A percentile compares a stretch with the other conserved stretches of the same genome.
These are phyloP conservation scores for Heterococcus sp. DNA, from an alignment of 108 stramenopile genomes.

Conservation along the genomic window DNA sequence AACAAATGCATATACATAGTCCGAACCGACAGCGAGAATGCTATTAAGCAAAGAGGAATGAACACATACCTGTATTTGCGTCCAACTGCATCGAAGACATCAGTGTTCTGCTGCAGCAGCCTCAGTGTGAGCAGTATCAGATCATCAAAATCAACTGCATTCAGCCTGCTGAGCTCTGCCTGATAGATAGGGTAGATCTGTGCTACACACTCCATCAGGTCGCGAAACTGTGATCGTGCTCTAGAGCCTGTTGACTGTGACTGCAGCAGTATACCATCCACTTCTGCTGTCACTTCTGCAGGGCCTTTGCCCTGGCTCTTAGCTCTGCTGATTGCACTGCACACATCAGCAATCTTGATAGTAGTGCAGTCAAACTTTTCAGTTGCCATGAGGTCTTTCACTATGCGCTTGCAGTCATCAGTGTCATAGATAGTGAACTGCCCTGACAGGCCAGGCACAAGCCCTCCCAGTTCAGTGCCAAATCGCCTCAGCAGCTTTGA, in stretches of 20 bases:
- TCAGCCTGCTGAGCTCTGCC: conserved; percentile 61
- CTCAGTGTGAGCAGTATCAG: conserved; percentile 73
- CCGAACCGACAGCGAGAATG: background rate
- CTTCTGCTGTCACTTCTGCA: conserved; percentile 6
- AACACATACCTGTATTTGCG: background rate
- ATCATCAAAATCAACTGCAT: conserved; percentile 86
- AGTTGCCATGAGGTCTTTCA: conserved; percentile 10
- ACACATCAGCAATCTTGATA: background rate
- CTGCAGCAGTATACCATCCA: no score
- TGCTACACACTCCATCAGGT: no score
- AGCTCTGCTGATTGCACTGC: conserved; percentile 5
- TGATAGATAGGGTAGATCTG: conserved; percentile 67
- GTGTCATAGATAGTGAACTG: conserved; percentile 30
- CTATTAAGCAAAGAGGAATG: background rate
- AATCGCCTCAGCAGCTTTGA: conserved; percentile 13
- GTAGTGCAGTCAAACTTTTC: background rate
- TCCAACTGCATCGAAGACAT: background rate
- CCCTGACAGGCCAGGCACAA: conserved; percentile 14
- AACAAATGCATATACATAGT: background rate
- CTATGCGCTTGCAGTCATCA: conserved; percentile 14
- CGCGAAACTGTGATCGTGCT: no score
- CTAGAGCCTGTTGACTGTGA: no score
- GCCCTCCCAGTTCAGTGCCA: conserved; percentile 8
- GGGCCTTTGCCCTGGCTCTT: conserved; percentile 37
- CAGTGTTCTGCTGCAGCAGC: conserved; percentile 53